phyloP scores from a whole-genome alignment of 2,329 filamentous ascomycete genomes.

The Pseudocercospora fuligena region DNA sequence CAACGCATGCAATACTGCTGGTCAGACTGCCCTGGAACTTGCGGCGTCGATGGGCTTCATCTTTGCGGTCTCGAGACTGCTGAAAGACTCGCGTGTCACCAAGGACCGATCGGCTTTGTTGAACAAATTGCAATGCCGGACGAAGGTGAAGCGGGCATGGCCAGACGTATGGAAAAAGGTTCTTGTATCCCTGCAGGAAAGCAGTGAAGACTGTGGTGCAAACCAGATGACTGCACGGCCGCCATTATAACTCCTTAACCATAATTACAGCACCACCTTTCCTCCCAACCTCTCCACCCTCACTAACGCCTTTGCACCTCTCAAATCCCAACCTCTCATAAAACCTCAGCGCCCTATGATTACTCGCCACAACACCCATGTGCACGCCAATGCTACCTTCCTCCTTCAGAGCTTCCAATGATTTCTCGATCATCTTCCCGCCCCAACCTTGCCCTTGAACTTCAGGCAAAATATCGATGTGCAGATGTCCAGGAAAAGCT shows the following conservation, averaged over 20 bases:
- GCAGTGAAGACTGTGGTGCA: no score
- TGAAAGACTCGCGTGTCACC: no score
- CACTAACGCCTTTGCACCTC: not conserved
- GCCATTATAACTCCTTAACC: not conserved
- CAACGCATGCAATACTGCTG: no score
- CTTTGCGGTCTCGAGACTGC: no score
- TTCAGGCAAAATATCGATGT: conserved; percentile 44
- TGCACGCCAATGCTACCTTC: conserved; percentile 41
- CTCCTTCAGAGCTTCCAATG: conserved; percentile 33
- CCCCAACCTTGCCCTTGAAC: conserved; percentile 43
- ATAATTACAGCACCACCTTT: not conserved
- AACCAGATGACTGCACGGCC: no score
- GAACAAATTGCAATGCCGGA: no score
- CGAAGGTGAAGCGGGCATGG: no score
- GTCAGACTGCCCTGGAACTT: no score
- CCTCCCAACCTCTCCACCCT: not conserved
- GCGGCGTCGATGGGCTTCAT: no score
- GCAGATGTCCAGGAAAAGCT: conserved; percentile 44
- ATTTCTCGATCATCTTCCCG: conserved; percentile 34
- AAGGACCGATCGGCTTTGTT: no score
- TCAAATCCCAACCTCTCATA: conserved; percentile 15
- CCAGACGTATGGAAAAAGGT: no score
- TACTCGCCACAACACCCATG: conserved; percentile 43
- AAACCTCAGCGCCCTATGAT: conserved; percentile 34
- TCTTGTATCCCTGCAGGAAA: no score